Evolutionary conservation across 257 asterid genomes (phyloP).

Genomic region (Thymus mandschuricus): DNA sequence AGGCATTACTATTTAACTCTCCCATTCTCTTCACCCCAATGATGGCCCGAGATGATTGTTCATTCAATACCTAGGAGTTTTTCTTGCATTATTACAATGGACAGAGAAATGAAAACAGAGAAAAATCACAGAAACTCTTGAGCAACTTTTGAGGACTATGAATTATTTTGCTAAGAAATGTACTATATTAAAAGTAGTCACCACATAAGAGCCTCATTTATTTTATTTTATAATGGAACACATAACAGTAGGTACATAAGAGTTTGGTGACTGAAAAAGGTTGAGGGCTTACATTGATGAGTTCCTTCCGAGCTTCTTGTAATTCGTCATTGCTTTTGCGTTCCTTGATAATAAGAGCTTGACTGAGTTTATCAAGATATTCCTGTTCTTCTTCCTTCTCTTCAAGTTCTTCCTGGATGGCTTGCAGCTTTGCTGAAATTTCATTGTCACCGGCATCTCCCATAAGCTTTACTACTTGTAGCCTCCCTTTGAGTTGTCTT

Average conservation of each 20-base stretch:
- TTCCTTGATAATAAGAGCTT: slow-evolving; percentile 64
- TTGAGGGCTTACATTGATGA: slow-evolving; percentile 60
- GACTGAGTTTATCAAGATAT: slow-evolving; percentile 51
- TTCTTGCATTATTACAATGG: slow-evolving; percentile 14
- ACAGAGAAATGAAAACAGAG: background rate
- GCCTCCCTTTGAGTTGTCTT: slow-evolving; percentile 45
- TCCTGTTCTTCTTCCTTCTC: slow-evolving; percentile 75
- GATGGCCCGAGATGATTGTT: slow-evolving; percentile 25
- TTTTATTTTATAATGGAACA: background rate
- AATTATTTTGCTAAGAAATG: too few relatives aligned
- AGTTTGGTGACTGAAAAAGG: background rate
- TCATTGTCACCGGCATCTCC: slow-evolving; percentile 62
- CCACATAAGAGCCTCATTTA: background rate
- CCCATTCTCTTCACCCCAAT: slow-evolving; percentile 81
- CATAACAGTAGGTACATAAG: background rate
- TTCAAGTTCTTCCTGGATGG: slow-evolving; percentile 49
- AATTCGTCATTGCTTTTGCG: slow-evolving; percentile 71
- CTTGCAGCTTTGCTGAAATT: slow-evolving; percentile 41
- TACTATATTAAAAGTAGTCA: background rate
- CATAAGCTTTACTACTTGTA: slow-evolving; percentile 64
- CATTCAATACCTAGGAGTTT: slow-evolving; percentile 46
- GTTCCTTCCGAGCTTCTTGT: slow-evolving; percentile 80
- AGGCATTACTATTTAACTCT: slow-evolving; percentile 58
- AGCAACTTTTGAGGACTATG: too few relatives aligned
- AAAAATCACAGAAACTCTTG: background rate